Base-by-base conservation (phyloP, 345 rosid genomes). In the Euclidium syriacum region DNA sequence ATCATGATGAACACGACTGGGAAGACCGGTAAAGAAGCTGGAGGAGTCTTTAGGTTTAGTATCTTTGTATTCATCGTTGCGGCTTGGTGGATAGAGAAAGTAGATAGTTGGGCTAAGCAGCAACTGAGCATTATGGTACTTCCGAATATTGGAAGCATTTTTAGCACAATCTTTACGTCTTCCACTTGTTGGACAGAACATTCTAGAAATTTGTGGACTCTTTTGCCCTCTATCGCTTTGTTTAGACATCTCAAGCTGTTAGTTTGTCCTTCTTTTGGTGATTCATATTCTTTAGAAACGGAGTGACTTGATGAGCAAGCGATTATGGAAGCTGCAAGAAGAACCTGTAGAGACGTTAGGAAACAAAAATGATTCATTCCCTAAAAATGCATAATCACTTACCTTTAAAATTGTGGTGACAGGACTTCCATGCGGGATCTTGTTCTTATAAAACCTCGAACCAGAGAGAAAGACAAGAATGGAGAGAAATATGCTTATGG, bases 31-130 rank as follows among this genome's bases (percentile, higher is more conserved):
- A 90, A 89, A 33, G 95, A 85, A 41, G 95, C 95, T 11, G 97
- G 87, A 24, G 97, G 87, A 67, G 87, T 77, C 48, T 32, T 72
- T 7, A 85, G 41, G 61, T 79, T 74, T 32, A 79, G 75, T 3
- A 87, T 73, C 61, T 67, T 74, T 27, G 89, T 85, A 46, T 87
- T 66, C 95, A 87, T 85, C 8, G 94, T 83, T 11, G 83, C 75
- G 26, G 91, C 89, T 79, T 90, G 94, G 50, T 84, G 91, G 58
- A 85, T 78, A 0, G 95, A 90, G 52, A 79, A 90, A 43, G 91
- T 85, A 4, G 86, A 83, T 38, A 87, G 95, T 43, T 90, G 95
- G 62, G 91, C 91, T 7, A 90, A 89, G 73, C 97, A 90, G 68
- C 90, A 78, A 64, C 79, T 85, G 23, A 90, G 75, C 85, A 87